Conservation (phyloP, 1,284 basidiomycete species). For the Austroboletus niveus region DNA sequence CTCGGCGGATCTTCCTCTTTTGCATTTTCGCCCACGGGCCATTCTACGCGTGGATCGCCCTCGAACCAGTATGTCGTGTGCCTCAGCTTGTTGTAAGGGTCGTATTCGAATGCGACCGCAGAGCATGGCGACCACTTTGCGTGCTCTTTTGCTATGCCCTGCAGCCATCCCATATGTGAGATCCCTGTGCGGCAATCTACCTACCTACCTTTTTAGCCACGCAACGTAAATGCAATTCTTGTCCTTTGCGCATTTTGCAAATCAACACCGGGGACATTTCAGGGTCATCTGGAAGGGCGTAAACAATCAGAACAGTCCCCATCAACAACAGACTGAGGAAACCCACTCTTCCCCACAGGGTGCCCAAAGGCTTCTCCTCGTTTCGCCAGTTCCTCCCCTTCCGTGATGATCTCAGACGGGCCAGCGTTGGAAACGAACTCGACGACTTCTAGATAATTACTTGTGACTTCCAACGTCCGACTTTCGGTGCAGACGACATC, state of each 20-base stretch:
- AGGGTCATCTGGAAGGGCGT: slow-evolving; percentile 50
- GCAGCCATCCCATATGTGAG: slow-evolving; percentile 2
- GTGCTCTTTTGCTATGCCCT: slow-evolving; percentile 98
- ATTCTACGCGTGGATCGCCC: slow-evolving; percentile 72
- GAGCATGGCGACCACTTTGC: slow-evolving; percentile 99
- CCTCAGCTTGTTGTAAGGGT: slow-evolving; percentile 95
- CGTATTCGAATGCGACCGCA: slow-evolving; percentile 96
- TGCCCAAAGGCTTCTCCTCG: slow-evolving; percentile 78
- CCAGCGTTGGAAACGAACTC: slow-evolving; percentile 40
- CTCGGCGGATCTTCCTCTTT: slow-evolving; percentile 78
- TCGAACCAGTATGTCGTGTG: slow-evolving; percentile 98
- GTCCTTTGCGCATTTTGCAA: slow-evolving; percentile 91
- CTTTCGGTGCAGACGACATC: slow-evolving; percentile 69
- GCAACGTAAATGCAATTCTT: slow-evolving; percentile 86
- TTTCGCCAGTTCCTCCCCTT: slow-evolving; percentile 70
- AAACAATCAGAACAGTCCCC: background rate
- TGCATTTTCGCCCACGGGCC: slow-evolving; percentile 81
- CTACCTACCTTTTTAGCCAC: slow-evolving; percentile 84
- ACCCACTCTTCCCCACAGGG: slow-evolving; percentile 81
- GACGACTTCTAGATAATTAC: slow-evolving; percentile 69
- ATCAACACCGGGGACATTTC: slow-evolving; percentile 74
- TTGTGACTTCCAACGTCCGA: slow-evolving; percentile 79
- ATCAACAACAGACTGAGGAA: background rate
- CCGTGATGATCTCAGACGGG: slow-evolving; percentile 36
- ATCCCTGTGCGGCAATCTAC: slow-evolving; percentile 2